Evolutionary conservation across 2,329 filamentous ascomycete genomes (phyloP).

Genomic region (Paramyrothecium roridum): DNA sequence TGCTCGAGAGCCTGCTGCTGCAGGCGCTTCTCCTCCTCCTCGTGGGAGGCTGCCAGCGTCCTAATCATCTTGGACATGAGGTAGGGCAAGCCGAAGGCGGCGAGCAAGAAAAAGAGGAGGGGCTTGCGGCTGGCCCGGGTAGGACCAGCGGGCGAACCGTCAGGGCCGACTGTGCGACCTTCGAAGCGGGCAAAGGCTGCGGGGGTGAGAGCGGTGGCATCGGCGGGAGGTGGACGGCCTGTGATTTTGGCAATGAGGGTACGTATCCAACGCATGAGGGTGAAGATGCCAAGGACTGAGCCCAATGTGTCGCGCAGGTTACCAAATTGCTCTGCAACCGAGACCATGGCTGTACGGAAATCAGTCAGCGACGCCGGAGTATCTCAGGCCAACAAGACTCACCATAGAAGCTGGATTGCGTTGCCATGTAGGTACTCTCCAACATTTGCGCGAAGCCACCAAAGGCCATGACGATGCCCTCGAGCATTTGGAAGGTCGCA

Average conservation of each 20-base stretch:
- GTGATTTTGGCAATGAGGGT: constrained; percentile 90
- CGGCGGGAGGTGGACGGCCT: constrained; percentile 83
- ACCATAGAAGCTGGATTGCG: constrained; percentile 98
- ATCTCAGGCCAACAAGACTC: constrained; percentile 29
- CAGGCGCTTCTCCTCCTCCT: constrained; percentile 69
- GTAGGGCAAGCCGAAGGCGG: constrained; percentile 93
- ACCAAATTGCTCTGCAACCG: constrained; percentile 94
- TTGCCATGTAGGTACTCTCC: constrained; percentile 99
- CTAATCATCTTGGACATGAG: constrained; percentile 96
- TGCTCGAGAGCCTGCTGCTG: constrained; percentile 48
- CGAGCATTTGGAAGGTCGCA: constrained; percentile 96
- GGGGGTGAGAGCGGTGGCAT: constrained; percentile 82
- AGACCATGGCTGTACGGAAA: constrained; percentile 76
- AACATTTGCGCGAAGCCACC: constrained; percentile 98
- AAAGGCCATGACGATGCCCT: constrained; percentile 94
- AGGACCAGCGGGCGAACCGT: constrained; percentile 55
- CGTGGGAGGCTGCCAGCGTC: constrained; percentile 76
- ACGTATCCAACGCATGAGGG: constrained; percentile 89
- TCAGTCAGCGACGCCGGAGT: constrained; percentile 5
- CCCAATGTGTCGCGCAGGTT: constrained; percentile 91
- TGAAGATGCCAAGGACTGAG: constrained; percentile 92
- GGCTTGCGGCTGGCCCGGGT: constrained; percentile 87
- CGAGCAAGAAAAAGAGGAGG: constrained; percentile 90
- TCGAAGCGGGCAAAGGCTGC: constrained; percentile 89
- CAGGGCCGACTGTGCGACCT: constrained; percentile 56